These are phyloP conservation scores for Pyrenophora graminea DNA, from an alignment of 2,329 filamentous ascomycete species.

Conservation along the genomic window DNA sequence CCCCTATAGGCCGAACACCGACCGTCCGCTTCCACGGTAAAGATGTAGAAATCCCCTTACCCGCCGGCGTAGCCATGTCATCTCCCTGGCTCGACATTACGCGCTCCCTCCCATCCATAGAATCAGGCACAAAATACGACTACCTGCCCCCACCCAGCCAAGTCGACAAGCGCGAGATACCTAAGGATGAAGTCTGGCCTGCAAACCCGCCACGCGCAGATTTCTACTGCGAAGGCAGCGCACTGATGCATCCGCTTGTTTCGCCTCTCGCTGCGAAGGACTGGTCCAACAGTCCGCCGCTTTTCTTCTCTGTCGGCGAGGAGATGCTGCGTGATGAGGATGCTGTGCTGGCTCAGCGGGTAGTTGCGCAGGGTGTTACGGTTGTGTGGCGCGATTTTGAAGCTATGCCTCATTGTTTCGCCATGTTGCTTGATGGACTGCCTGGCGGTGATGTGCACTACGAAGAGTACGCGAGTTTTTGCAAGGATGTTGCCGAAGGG, in stretches of 20 bases:
- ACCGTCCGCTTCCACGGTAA: slow-evolving; percentile 65
- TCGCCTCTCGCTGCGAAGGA: slow-evolving; percentile 61
- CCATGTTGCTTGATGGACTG: slow-evolving; percentile 48
- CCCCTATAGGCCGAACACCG: slow-evolving; percentile 47
- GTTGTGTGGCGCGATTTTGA: slow-evolving; percentile 75
- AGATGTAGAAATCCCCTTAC: slow-evolving; percentile 64
- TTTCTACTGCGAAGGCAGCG: slow-evolving; percentile 51
- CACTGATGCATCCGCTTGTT: slow-evolving; percentile 67
- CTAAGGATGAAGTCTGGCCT: slow-evolving; percentile 57
- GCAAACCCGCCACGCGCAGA: slow-evolving; percentile 52
- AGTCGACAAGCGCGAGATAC: slow-evolving; percentile 45
- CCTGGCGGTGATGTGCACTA: slow-evolving; percentile 40
- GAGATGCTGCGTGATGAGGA: slow-evolving; percentile 73
- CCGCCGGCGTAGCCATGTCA: slow-evolving; percentile 65
- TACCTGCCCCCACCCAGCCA: slow-evolving; percentile 60
- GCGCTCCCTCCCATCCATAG: slow-evolving; percentile 63
- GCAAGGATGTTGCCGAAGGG: slow-evolving; percentile 33
- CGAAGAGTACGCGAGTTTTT: slow-evolving; percentile 43
- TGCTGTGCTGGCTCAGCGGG: slow-evolving; percentile 61
- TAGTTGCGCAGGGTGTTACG: slow-evolving; percentile 61
- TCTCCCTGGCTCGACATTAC: slow-evolving; percentile 76
- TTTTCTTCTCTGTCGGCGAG: slow-evolving; percentile 71
- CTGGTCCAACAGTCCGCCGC: slow-evolving; percentile 68
- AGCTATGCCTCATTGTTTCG: slow-evolving; percentile 77
- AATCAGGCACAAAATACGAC: slow-evolving; percentile 61